Percentiles rank a stretch among this genome's conserved stretches.
These are phyloP conservation scores for Nakazawaea ernobii DNA, from an alignment of 805 yeast genomes.

Conservation along the genomic window DNA sequence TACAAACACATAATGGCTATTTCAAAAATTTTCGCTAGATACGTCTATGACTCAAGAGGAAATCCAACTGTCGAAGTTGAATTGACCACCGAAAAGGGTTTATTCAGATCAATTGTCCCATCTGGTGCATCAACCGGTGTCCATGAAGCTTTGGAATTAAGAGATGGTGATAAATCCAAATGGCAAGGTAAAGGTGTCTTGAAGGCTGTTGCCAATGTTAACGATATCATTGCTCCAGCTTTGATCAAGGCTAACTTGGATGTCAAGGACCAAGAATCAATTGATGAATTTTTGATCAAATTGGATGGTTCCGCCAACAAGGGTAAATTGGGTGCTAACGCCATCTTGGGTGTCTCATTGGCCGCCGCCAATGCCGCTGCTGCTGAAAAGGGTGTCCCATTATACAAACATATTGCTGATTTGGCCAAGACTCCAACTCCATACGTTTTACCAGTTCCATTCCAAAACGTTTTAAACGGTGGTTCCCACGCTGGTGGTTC, in stretches of 20 bases:
- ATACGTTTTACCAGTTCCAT: constrained; percentile 96
- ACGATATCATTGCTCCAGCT: constrained; percentile 93
- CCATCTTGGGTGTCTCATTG: constrained; percentile 95
- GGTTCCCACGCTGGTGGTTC: constrained; percentile 99
- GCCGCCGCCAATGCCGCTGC: constrained; percentile 99
- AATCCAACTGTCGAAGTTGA: constrained; percentile 99
- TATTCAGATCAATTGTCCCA: constrained; percentile 97
- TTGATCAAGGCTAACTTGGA: constrained; percentile 73
- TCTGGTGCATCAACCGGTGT: constrained; percentile 99
- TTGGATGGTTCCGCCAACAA: constrained; percentile 98
- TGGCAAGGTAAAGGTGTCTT: constrained; percentile 99
- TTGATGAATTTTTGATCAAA: constrained; percentile 78
- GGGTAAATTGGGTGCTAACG: constrained; percentile 97
- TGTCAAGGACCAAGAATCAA: constrained; percentile 78
- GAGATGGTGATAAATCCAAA: constrained; percentile 96
- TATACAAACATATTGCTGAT: constrained; percentile 86
- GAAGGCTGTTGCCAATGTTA: constrained; percentile 96
- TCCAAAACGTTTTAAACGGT: constrained; percentile 98
- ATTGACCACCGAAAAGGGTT: constrained; percentile 84
- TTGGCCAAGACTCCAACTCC: constrained; percentile 73
- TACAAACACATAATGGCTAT: constrained; percentile 78
- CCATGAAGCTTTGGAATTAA: constrained; percentile 97
- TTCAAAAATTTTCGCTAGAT: constrained; percentile 86
- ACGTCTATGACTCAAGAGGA: constrained; percentile 99
- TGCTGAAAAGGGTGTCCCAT: constrained; percentile 89